Percentiles rank a stretch among this genome's conserved stretches.
Conservation (phyloP, 129 eudicot species). For the Chrysanthemum seticuspe region DNA sequence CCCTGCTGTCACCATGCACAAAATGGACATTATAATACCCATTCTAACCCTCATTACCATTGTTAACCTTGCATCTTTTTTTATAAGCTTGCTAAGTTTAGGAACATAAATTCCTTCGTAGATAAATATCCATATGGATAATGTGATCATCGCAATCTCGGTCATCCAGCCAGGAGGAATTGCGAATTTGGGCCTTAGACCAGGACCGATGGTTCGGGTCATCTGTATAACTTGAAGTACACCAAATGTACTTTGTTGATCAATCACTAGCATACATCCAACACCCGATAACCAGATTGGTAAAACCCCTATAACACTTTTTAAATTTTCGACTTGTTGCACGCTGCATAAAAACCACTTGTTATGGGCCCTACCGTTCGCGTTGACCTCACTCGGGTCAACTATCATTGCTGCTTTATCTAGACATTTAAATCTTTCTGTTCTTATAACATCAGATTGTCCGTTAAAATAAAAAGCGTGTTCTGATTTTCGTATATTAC, state of each 20-base stretch:
- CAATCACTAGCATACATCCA: conserved; percentile 55
- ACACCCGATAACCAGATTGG: conserved; percentile 68
- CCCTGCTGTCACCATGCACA: conserved; percentile 57
- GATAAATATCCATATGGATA: conserved; percentile 55
- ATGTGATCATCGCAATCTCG: conserved; percentile 50
- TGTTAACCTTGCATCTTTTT: conserved; percentile 40
- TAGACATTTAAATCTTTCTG: conserved; percentile 45
- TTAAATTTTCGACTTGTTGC: conserved; percentile 64
- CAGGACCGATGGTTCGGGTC: conserved; percentile 34
- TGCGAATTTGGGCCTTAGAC: conserved; percentile 22
- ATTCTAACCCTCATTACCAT: conserved; percentile 39
- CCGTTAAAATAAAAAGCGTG: conserved; percentile 19
- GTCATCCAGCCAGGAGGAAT: conserved; percentile 70
- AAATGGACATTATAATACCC: conserved; percentile 58
- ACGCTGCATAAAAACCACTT: conserved; percentile 58
- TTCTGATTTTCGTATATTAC: conserved; percentile 25
- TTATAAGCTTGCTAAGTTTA: conserved; percentile 24
- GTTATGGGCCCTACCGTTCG: conserved; percentile 21
- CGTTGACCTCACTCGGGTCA: conserved; percentile 43
- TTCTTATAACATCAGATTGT: not conserved
- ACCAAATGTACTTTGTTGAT: conserved; percentile 61
- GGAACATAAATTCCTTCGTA: conserved; percentile 55
- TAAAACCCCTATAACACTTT: conserved; percentile 45
- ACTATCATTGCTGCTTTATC: conserved; percentile 59
- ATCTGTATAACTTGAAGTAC: conserved; percentile 64